phyloP scores from a whole-genome alignment of 495 filamentous ascomycete species.

The Aspergillus campestris region DNA sequence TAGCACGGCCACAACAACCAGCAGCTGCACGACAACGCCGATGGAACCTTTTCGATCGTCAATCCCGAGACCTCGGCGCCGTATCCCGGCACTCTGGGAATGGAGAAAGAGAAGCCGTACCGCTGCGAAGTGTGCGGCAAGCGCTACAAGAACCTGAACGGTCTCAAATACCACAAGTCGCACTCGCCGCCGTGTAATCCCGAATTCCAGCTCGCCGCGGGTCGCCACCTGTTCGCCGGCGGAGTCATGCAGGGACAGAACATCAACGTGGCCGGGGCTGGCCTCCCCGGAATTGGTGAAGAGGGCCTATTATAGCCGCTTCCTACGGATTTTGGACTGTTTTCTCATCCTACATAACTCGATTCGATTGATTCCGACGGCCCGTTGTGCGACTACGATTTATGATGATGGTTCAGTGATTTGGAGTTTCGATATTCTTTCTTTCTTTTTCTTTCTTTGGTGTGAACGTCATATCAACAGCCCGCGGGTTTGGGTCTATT shows the following conservation, averaged over 20 bases:
- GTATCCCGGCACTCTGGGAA: slow-evolving; percentile 91
- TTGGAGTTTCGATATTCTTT: slow-evolving; percentile 14
- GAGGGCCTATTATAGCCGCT: slow-evolving; percentile 36
- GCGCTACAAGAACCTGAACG: slow-evolving; percentile 98
- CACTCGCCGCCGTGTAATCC: slow-evolving; percentile 67
- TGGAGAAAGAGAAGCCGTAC: slow-evolving; percentile 99
- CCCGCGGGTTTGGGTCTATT: slow-evolving; percentile 8
- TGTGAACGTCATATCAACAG: slow-evolving; percentile 11
- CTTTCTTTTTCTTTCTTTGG: slow-evolving; percentile 1
- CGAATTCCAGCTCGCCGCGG: slow-evolving; percentile 38
- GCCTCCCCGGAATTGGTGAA: slow-evolving; percentile 44
- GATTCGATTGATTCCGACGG: slow-evolving; percentile 13
- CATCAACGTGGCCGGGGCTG: slow-evolving; percentile 44
- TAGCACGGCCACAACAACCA: slow-evolving; percentile 97
- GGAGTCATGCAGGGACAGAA: slow-evolving; percentile 45
- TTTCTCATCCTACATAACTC: slow-evolving; percentile 11
- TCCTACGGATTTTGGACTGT: not conserved
- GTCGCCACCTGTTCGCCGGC: slow-evolving; percentile 35
- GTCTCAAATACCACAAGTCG: slow-evolving; percentile 85
- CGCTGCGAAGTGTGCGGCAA: slow-evolving; percentile 95
- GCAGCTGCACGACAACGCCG: slow-evolving; percentile 86
- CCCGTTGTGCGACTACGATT: slow-evolving; percentile 17
- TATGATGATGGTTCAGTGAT: slow-evolving; percentile 19
- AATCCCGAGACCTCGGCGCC: slow-evolving; percentile 90
- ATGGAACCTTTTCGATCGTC: slow-evolving; percentile 96